Conservation (phyloP, 139 green algal species). For the Limnomonas spitsbergensis region DNA sequence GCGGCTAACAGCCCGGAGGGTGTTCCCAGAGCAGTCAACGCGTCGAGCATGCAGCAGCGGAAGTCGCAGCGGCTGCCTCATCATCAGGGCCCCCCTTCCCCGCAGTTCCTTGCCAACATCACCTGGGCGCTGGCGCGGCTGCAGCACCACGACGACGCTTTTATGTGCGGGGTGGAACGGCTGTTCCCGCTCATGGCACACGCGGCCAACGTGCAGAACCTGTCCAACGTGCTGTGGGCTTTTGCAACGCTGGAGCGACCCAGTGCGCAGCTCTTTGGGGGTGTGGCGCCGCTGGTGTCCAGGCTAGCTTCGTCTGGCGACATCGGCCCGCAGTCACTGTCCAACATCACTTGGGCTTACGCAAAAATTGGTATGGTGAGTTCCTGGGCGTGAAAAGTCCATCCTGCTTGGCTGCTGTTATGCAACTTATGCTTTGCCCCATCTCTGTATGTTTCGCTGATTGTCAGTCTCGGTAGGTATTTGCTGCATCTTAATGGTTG, state of each 20-base stretch:
- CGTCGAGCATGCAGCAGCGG: too few relatives aligned
- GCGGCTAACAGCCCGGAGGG: too few relatives aligned
- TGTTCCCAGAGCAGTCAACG: too few relatives aligned
- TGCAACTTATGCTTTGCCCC: too few relatives aligned
- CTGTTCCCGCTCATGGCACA: background rate
- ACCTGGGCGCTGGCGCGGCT: background rate
- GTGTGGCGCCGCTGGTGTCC: background rate
- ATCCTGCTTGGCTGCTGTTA: too few relatives aligned
- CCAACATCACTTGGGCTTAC: background rate
- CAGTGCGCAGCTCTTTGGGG: background rate
- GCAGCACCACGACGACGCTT: background rate
- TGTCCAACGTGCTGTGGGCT: background rate
- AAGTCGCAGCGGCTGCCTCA: too few relatives aligned
- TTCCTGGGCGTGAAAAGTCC: background rate
- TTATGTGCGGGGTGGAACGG: background rate
- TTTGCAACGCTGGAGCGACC: background rate
- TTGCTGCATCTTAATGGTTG: too few relatives aligned
- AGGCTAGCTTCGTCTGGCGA: background rate
- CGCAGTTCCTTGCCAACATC: background rate
- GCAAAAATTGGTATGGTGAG: background rate
- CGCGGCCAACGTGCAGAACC: background rate
- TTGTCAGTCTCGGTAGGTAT: too few relatives aligned
- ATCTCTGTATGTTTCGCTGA: too few relatives aligned
- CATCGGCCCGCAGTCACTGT: background rate
- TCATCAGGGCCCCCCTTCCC: too few relatives aligned